Evolutionary conservation across 2,329 filamentous ascomycete species (phyloP), one percentile per base, ranked within the genome.

Genomic region (Microsporum canis): DNA sequence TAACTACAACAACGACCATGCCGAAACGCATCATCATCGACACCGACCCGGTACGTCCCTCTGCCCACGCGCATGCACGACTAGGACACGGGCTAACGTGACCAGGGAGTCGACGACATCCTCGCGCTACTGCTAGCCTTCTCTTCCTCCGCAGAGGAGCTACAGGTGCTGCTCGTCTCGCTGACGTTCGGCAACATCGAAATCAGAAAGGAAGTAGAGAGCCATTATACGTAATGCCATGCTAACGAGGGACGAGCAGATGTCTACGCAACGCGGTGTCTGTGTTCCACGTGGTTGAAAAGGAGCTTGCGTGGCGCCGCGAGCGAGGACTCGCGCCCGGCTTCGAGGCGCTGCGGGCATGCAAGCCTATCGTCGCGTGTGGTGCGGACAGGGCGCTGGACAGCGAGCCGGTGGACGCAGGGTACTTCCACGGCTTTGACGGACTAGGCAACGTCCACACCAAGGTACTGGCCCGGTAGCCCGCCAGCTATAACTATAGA

Each of bases 151-250:
- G 82, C 88, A 0, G 88, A 95, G 67, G 92, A 97, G 70, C 79
- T 97, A 27, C 89, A 97, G 72, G 79, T 97, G 39, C 75, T 88
- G 55, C 82, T 97, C 73, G 80, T 99, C 61, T 95, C 91, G 1
- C 82, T 96, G 63, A 96, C 91, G 0, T 96, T 94, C 73, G 94
- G 94, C 61, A 99, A 99, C 71, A 89, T 97, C 27, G 85, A 91
- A 66, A 84, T 96, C 14, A 81, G 91, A 64, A 91, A 85, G 88
- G 90, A 73, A 63, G 76, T 66, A 27, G 3, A 31, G 27, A 8
- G 6, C 29, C 41, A 7, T 8, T 47, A 12, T 41, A 39, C 1
- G 17, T 23, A 23, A 23, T 23, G 17, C 17, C 17, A 23, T 23
- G 17, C 17, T 23, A 23, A 23, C 17, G 17, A 23, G 17, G 17